A percentile compares a stretch with the other conserved stretches of the same genome.
Conservation (phyloP, 768 basidiomycete genomes). For the Coprinellus micaceus region DNA sequence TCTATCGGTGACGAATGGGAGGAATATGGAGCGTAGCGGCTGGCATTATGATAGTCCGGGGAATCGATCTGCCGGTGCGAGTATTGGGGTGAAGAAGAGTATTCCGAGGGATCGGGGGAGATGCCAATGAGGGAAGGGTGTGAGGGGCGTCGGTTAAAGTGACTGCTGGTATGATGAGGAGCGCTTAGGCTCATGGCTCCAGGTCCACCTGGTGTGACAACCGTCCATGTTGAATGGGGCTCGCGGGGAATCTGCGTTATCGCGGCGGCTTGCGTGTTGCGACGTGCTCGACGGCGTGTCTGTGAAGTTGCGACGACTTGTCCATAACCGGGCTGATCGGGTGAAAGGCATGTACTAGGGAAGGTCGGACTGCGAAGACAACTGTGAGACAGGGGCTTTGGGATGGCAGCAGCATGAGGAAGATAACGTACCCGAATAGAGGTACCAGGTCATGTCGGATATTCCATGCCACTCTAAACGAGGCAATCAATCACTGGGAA, state of each 20-base stretch:
- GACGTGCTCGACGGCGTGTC: slow-evolving; percentile 58
- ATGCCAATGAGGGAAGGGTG: slow-evolving; percentile 15
- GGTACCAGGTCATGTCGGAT: slow-evolving; percentile 84
- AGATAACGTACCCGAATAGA: slow-evolving; percentile 68
- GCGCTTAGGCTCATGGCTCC: slow-evolving; percentile 10
- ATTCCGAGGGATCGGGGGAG: slow-evolving; percentile 16
- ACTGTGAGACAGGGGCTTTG: slow-evolving; percentile 6
- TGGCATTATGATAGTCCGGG: slow-evolving; percentile 8
- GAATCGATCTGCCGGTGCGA: slow-evolving; percentile 6
- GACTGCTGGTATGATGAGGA: background rate
- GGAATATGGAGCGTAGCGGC: slow-evolving; percentile 26
- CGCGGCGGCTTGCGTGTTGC: slow-evolving; percentile 38
- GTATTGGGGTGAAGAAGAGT: slow-evolving; percentile 11
- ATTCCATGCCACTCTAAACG: slow-evolving; percentile 74
- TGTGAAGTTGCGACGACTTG: slow-evolving; percentile 67
- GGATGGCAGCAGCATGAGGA: background rate
- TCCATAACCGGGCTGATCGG: slow-evolving; percentile 83
- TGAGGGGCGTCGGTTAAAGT: slow-evolving; percentile 9
- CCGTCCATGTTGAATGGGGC: slow-evolving; percentile 42
- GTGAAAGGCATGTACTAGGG: slow-evolving; percentile 77
- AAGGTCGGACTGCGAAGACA: slow-evolving; percentile 63
- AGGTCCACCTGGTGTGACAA: slow-evolving; percentile 35
- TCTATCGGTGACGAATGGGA: slow-evolving; percentile 12
- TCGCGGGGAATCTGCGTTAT: slow-evolving; percentile 28
- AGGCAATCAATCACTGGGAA: slow-evolving; percentile 13